These are phyloP conservation scores for Phyllosticta citrichinensis DNA, from an alignment of 2,329 filamentous ascomycete genomes.

Conservation along the genomic window DNA sequence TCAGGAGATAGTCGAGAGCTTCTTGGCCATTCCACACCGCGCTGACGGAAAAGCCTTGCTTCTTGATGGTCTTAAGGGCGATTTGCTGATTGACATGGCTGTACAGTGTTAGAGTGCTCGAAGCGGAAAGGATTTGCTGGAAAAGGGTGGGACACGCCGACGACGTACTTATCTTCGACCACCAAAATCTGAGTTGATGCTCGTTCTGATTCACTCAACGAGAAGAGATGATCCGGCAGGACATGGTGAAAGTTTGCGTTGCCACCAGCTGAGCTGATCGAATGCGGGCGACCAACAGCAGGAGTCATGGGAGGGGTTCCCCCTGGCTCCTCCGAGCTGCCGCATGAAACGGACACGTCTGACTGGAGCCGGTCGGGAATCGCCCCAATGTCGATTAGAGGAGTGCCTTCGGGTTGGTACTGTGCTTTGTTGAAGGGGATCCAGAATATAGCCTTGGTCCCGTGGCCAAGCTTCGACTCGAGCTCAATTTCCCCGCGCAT, in stretches of 20 bases:
- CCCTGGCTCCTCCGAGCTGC: constrained; percentile 50
- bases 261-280: background rate
- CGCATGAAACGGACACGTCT: constrained; percentile 50
- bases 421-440: constrained; percentile 67
- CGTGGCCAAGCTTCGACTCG: constrained; percentile 54
- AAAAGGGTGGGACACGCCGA: constrained; percentile 12
- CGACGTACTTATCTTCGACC: constrained; percentile 70
- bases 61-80: constrained; percentile 63
- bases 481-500: constrained; percentile 70
- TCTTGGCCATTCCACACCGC: constrained; percentile 73
- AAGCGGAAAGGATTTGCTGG: background rate
- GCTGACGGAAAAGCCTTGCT: constrained; percentile 60
- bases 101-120: background rate
- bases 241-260: constrained; percentile 12
- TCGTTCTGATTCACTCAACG: constrained; percentile 46
- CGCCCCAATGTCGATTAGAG: constrained; percentile 51
- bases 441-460: constrained; percentile 66
- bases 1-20: constrained; percentile 59
- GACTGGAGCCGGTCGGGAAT: constrained; percentile 57
- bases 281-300: constrained; percentile 11
- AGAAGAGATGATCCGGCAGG: constrained; percentile 27
- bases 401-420: constrained; percentile 37
- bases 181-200: constrained; percentile 56
- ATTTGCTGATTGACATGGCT: constrained; percentile 62
- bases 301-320: constrained; percentile 34